Conservation (phyloP, 208 protist genomes). For the Wallacemonas sp. region DNA sequence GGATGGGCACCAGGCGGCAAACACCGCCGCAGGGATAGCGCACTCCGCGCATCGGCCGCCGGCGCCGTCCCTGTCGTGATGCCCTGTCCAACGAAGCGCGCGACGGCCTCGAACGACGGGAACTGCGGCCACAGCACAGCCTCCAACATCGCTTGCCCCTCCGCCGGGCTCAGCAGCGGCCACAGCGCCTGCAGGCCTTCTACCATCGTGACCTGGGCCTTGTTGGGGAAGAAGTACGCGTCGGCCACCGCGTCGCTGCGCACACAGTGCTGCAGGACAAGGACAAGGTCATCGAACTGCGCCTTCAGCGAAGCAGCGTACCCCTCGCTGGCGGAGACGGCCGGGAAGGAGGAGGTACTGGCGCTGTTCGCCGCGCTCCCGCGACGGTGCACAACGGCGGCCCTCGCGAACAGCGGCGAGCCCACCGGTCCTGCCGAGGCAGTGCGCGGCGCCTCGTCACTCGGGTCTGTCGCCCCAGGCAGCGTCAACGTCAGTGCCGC, state of each 20-base stretch:
- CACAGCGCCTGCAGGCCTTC: constrained; percentile 49
- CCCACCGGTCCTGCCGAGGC: background rate
- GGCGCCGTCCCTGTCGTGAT: background rate
- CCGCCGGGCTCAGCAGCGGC: constrained; percentile 33
- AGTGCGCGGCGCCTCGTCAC: background rate
- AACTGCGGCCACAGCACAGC: constrained; percentile 46
- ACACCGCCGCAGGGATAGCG: constrained; percentile 19
- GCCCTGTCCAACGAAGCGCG: constrained; percentile 36
- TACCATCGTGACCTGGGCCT: constrained; percentile 55
- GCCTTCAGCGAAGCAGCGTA: background rate
- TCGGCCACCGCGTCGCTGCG: constrained; percentile 24
- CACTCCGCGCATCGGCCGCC: background rate
- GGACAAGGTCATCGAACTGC: background rate
- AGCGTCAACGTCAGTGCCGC: too few relatives aligned
- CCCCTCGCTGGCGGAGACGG: background rate
- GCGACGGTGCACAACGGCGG: background rate
- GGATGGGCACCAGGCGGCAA: constrained; percentile 61
- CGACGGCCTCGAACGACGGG: constrained; percentile 22
- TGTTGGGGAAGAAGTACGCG: constrained; percentile 69
- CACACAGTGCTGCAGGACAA: constrained; percentile 1
- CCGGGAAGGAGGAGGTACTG: background rate
- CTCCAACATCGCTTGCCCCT: constrained; percentile 27
- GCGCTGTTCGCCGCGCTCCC: background rate
- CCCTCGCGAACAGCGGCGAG: background rate
- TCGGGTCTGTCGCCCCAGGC: too few relatives aligned